Evolutionary conservation across 2,329 filamentous ascomycete genomes (phyloP).

Genomic region (Apiospora rasikravindrae): DNA sequence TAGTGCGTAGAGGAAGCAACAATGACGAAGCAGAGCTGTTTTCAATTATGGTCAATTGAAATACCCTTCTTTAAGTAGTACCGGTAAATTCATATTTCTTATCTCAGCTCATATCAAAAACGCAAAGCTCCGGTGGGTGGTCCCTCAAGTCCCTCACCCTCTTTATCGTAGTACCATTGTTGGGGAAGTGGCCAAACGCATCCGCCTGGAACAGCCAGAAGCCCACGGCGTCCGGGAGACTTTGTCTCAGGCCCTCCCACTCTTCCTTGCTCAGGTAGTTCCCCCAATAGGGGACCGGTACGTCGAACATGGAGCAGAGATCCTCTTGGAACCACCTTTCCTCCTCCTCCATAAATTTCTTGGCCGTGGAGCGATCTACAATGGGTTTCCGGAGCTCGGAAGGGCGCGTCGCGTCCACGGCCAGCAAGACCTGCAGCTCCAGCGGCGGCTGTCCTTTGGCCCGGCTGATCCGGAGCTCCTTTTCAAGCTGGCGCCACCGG

Average conservation of each 20-base stretch:
- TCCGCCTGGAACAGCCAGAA: background rate
- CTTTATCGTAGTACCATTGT: background rate
- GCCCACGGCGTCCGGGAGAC: background rate
- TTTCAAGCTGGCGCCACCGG: background rate
- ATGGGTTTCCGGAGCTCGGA: background rate
- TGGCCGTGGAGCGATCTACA: background rate
- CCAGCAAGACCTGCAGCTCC: background rate
- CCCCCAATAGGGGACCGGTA: background rate
- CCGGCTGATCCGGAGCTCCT: background rate
- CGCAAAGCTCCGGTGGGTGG: background rate
- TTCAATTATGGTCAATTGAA: no score
- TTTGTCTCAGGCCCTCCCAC: background rate
- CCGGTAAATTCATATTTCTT: background rate
- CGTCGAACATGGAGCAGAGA: background rate
- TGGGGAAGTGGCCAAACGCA: background rate
- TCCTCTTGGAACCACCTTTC: background rate
- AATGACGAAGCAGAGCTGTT: no score
- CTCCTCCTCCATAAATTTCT: background rate
- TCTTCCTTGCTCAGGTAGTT: background rate
- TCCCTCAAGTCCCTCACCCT: background rate
- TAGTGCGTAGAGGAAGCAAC: no score
- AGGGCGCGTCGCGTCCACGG: background rate
- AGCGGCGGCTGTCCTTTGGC: background rate
- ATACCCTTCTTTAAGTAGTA: no score
- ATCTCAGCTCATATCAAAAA: background rate